Conservation (phyloP, 2,329 filamentous ascomycete species). For the Fusarium virguliforme region DNA sequence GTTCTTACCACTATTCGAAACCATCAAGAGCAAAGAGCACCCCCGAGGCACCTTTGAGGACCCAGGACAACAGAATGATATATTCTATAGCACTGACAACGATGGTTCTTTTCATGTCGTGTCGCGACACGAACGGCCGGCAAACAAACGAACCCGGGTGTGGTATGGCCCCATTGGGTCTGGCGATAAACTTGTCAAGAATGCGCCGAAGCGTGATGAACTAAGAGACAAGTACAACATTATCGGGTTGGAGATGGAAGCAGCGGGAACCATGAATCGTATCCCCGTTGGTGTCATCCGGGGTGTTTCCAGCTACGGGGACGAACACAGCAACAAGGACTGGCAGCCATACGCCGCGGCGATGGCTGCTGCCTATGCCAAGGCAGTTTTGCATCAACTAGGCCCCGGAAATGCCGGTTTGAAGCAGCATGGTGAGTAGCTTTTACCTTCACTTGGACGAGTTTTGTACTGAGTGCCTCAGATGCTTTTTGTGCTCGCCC, state of each 20-base stretch:
- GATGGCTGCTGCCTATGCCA: conserved; percentile 48
- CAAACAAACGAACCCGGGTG: neutral
- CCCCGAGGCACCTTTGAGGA: conserved; percentile 50
- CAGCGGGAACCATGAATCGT: conserved; percentile 53
- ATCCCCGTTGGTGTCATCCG: conserved; percentile 55
- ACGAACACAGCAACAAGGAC: conserved; percentile 54
- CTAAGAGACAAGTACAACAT: conserved; percentile 50
- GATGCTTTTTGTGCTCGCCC: neutral
- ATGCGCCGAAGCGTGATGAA: conserved; percentile 43
- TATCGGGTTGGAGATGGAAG: conserved; percentile 57
- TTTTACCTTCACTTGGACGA: neutral
- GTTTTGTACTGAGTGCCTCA: neutral
- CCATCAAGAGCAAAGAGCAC: conserved; percentile 48
- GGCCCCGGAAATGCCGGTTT: neutral
- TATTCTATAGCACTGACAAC: conserved; percentile 33
- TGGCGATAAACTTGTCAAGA: conserved; percentile 54
- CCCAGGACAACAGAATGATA: conserved; percentile 53
- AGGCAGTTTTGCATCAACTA: conserved; percentile 24
- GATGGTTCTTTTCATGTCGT: neutral
- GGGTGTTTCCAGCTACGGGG: conserved; percentile 56
- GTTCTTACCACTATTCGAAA: conserved; percentile 48
- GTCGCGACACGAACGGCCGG: neutral
- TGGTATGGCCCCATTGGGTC: conserved; percentile 50
- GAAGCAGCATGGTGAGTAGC: neutral
- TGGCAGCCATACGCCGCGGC: conserved; percentile 58